These are phyloP conservation scores for Yarrowia deformans DNA, from an alignment of 805 yeast species.

Conservation along the genomic window DNA sequence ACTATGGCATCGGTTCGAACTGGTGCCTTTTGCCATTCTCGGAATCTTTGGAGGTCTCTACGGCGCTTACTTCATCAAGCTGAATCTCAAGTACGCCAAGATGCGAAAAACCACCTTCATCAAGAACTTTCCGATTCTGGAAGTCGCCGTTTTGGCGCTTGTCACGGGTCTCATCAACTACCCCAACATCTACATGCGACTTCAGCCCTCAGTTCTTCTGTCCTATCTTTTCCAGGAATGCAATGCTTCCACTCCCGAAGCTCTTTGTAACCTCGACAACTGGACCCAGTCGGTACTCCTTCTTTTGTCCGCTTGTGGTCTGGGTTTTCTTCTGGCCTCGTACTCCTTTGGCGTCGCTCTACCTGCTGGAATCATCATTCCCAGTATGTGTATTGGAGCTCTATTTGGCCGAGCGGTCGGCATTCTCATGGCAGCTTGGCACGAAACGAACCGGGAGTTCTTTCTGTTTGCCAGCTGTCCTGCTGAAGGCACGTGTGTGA, in stretches of 20 bases:
- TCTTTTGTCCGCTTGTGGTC: slow-evolving; percentile 54
- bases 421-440: slow-evolving; percentile 54
- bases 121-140: slow-evolving; percentile 52
- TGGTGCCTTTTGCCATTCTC: slow-evolving; percentile 72
- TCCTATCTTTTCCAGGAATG: slow-evolving; percentile 78
- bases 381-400: slow-evolving; percentile 70
- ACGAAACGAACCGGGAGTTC: slow-evolving; percentile 52
- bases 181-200: slow-evolving; percentile 60
- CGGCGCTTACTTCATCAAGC: slow-evolving; percentile 61
- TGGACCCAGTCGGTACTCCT: slow-evolving; percentile 44
- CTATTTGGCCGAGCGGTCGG: slow-evolving; percentile 63
- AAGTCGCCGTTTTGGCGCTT: slow-evolving; percentile 58
- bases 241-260: slow-evolving; percentile 48
- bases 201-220: slow-evolving; percentile 64
- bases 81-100: slow-evolving; percentile 57
- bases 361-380: slow-evolving; percentile 69
- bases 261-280: slow-evolving; percentile 44
- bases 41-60: slow-evolving; percentile 75
- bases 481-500: slow-evolving; percentile 62
- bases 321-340: slow-evolving; percentile 67
- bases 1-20: slow-evolving; percentile 74
- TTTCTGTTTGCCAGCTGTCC: slow-evolving; percentile 53
- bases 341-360: slow-evolving; percentile 69
- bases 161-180: slow-evolving; percentile 64
- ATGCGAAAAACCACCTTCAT: slow-evolving; percentile 41